A percentile compares a stretch with the other conserved stretches of the same genome.
Evolutionary conservation across 2,329 filamentous ascomycete genomes (phyloP).

Genomic region (Diplodia corticola): DNA sequence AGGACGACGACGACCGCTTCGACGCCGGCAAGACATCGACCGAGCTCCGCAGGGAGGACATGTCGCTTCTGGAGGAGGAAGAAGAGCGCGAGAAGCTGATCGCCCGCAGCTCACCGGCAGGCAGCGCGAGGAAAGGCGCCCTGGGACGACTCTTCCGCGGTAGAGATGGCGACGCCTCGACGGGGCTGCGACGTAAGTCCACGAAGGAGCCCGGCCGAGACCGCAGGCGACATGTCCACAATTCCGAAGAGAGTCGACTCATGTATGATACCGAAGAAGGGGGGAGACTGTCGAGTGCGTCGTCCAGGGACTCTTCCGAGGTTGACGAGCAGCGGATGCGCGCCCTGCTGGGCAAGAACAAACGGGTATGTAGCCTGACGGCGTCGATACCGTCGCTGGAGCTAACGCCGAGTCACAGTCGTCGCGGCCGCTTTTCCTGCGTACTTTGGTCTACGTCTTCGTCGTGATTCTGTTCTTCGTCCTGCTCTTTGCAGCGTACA

Average conservation of each 20-base stretch:
- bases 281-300: constrained; percentile 58
- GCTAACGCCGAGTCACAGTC: not conserved
- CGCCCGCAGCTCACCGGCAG: constrained; percentile 28
- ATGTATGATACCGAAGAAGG: constrained; percentile 94
- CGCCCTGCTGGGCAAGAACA: constrained; percentile 49
- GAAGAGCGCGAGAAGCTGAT: constrained; percentile 49
- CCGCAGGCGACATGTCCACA: constrained; percentile 47
- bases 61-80: constrained; percentile 47
- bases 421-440: constrained; percentile 36
- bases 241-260: constrained; percentile 71
- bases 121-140: constrained; percentile 24
- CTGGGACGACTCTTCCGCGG: constrained; percentile 31
- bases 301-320: constrained; percentile 43
- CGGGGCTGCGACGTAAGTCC: constrained; percentile 27
- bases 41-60: constrained; percentile 39
- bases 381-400: not conserved
- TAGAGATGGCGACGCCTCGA: constrained; percentile 35
- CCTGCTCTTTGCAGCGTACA: constrained; percentile 58
- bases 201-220: constrained; percentile 31
- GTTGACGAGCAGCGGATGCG: constrained; percentile 55
- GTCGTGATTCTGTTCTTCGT: constrained; percentile 56
- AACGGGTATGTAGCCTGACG: not conserved
- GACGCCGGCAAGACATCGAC: constrained; percentile 36
- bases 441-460: constrained; percentile 43
- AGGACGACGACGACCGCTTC: constrained; percentile 32